Evolutionary conservation across 2,329 filamentous ascomycete species (phyloP), one percentile per base, ranked within the genome.

Genomic region (Didymella pinodella): DNA sequence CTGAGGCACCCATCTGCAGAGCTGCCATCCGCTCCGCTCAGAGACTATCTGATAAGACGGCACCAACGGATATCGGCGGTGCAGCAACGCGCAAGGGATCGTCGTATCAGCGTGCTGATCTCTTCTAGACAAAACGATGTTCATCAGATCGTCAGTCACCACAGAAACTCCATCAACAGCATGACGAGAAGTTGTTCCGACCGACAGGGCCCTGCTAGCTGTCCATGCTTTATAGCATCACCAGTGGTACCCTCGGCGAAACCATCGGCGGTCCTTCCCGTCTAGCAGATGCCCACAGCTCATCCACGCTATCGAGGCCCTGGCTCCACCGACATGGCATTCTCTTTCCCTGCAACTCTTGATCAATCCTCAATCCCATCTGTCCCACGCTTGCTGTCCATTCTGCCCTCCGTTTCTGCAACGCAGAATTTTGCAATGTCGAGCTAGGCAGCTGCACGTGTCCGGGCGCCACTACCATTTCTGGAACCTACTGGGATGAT

Each of bases 181-280:
- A 48, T 22, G 36, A 20, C 36, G 38, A 52, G 43, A 52, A 16
- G 3, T 43, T 12, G 38, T 45, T 34, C 26, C 38, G 49, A 49
- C 38, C 6, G 50, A 38, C 40, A 34, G 22, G 8, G 12, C 22
- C 41, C 11, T 14, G 40, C 40, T 40, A 18, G n/a, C 7, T 8
- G 36, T 41, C 40, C 38, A 20, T 48, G 45, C 45, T 47, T 36
- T 26, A 18, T 7, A 14, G 36, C 26, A 38, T 54, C 54, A 18
- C 43, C 61, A 44, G 41, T 26, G 12, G 29, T 43, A 38, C 43
- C 44, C 22, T 65, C 66, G 66, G 63, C 51, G 43, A 58, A 41
- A 61, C 32, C 40, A 61, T 65, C 65, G 65, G 56, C 58, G 55
- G 52, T 61, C 57, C 50, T 36, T 62, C 48, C 57, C 57, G 59